phyloP scores from a whole-genome alignment of 1,139 yeast species.

The Wickerhamomyces sp. region DNA sequence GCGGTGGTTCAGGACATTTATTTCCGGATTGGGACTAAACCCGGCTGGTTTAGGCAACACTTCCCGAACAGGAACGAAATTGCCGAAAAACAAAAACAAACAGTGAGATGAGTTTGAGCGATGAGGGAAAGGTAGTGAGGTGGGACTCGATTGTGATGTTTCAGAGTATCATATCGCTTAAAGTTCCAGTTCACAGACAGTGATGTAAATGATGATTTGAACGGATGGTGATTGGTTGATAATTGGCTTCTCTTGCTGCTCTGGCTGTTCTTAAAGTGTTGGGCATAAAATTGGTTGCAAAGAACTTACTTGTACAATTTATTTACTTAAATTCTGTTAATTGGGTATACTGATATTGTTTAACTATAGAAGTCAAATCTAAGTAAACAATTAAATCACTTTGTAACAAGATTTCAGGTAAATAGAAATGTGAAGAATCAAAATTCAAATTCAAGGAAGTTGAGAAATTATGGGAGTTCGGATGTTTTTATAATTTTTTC shows the following conservation, averaged over 20 bases:
- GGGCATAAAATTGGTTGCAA: not conserved
- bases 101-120: not conserved
- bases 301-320: conserved; percentile 17
- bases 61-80: conserved; percentile 1
- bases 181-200: too few species aligned
- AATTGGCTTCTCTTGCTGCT: too few species aligned
- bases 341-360: conserved; percentile 11
- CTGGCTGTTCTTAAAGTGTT: not conserved
- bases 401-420: conserved; percentile 2
- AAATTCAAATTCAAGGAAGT: not conserved
- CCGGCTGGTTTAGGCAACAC: conserved; percentile 1
- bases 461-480: not conserved
- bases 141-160: too few species aligned
- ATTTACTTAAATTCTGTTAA: conserved; percentile 16
- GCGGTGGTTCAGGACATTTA: not conserved
- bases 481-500: conserved; percentile 2
- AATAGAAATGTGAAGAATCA: conserved; percentile 13
- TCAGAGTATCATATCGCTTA: too few species aligned
- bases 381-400: conserved; percentile 7
- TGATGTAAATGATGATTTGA: too few species aligned
- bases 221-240: too few species aligned
- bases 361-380: conserved; percentile 13
- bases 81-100: conserved; percentile 2
- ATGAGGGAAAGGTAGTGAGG: too few species aligned
- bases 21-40: not conserved